Evolutionary conservation across 2,329 filamentous ascomycete genomes (phyloP).

Genomic region (Xylariaceae sp.): DNA sequence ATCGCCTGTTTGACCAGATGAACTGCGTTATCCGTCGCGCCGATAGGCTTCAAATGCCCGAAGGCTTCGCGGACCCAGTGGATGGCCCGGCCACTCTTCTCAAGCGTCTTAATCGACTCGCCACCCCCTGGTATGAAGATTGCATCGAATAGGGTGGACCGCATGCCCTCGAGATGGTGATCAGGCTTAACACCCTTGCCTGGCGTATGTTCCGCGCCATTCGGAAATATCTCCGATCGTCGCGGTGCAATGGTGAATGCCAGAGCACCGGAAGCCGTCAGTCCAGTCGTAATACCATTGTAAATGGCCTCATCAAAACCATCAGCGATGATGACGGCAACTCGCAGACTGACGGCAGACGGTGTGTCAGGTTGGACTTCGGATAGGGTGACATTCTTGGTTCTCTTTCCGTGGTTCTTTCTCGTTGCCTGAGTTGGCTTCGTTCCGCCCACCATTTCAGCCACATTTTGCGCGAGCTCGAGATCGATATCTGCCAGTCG

Average conservation of each 20-base stretch:
- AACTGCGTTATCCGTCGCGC: constrained; percentile 66
- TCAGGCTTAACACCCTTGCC: constrained; percentile 58
- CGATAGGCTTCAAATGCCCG: constrained; percentile 74
- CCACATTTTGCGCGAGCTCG: constrained; percentile 61
- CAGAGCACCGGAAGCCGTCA: constrained; percentile 57
- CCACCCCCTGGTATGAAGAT: constrained; percentile 70
- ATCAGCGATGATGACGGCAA: constrained; percentile 72
- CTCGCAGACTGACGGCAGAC: constrained; percentile 63
- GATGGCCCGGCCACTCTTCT: constrained; percentile 63
- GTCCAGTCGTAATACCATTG: constrained; percentile 56
- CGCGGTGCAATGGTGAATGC: constrained; percentile 68
- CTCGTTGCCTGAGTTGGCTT: constrained; percentile 47
- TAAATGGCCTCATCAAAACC: constrained; percentile 66
- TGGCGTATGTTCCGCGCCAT: constrained; percentile 47
- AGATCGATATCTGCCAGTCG: constrained; percentile 69
- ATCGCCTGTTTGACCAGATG: constrained; percentile 51
- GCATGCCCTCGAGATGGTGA: constrained; percentile 74
- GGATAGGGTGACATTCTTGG: constrained; percentile 62
- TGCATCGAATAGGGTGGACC: constrained; percentile 76
- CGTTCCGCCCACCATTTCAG: constrained; percentile 62
- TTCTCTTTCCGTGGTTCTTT: constrained; percentile 60
- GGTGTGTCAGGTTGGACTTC: constrained; percentile 59
- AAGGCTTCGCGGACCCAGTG: constrained; percentile 79
- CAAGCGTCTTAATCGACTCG: constrained; percentile 55
- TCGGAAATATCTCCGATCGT: constrained; percentile 59